phyloP scores from a whole-genome alignment of 2,329 filamentous ascomycete genomes.

The Phaeosphaeria sp. region DNA sequence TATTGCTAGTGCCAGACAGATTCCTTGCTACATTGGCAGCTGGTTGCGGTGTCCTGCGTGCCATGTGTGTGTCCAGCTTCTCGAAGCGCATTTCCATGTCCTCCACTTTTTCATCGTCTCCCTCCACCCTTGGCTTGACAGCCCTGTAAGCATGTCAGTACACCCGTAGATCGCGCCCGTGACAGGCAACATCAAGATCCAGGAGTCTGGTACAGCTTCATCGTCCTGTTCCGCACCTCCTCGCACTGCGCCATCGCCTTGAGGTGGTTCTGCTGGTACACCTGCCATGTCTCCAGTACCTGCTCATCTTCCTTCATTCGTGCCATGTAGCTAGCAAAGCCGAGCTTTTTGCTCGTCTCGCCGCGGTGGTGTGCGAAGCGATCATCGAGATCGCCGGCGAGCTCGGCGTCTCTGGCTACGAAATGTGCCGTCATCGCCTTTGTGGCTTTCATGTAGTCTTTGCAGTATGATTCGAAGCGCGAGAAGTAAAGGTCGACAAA shows the following conservation, averaged over 20 bases:
- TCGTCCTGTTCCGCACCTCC: constrained; percentile 39
- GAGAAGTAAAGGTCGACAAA: constrained; percentile 61
- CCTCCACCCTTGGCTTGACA: neutral
- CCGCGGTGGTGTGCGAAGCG: constrained; percentile 62
- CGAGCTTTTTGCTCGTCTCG: constrained; percentile 56
- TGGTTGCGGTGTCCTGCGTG: neutral
- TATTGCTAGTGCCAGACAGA: neutral
- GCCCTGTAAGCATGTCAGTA: constrained; percentile 4
- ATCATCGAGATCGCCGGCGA: constrained; percentile 48
- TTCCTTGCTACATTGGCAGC: neutral
- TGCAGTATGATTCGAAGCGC: constrained; percentile 63
- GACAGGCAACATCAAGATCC: constrained; percentile 4
- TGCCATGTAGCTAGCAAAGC: constrained; percentile 64
- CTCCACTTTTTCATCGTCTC: neutral
- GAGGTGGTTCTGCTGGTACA: constrained; percentile 67
- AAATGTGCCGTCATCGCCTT: constrained; percentile 64
- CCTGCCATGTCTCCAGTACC: constrained; percentile 67
- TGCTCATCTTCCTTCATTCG: constrained; percentile 70
- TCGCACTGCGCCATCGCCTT: constrained; percentile 55
- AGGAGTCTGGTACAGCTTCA: constrained; percentile 34
- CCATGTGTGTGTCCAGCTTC: neutral
- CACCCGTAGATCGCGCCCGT: constrained; percentile 2
- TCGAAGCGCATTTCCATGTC: neutral
- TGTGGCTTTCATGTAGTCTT: constrained; percentile 64
- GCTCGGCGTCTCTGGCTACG: constrained; percentile 56